Base-by-base conservation (phyloP, 2,329 filamentous ascomycete genomes). In the Phoma herbarum region DNA sequence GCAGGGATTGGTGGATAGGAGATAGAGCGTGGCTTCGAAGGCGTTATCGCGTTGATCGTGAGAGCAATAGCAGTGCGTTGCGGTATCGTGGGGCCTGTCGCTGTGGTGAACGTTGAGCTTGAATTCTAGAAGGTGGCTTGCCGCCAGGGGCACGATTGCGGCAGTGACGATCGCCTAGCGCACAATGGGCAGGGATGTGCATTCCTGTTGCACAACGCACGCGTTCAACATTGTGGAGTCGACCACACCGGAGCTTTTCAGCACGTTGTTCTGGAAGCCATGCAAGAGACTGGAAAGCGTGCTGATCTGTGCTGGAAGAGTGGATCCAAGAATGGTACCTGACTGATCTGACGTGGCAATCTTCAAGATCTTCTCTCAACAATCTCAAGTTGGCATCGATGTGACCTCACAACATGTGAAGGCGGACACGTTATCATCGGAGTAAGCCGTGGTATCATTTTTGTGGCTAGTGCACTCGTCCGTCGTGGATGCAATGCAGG, bases 111-210 rank as follows among this genome's bases (percentile, higher is more conserved):
- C 58, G 43, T 57, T 52, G 57, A 63, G 46, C 61, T 63, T 48
- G 59, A 49, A 64, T 60, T 65, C 61, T 61, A 62, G 56, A 62
- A 63, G 68, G 50, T 59, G 56, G 56, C 56, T 69, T 67, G 72
- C 63, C 64, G 68, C 65, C 69, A 68, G 66, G 67, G 66, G 68
- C 63, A 61, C 60, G 60, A 69, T 64, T 64, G 54, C 63, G 63
- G 49, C 62, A 66, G 59, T 58, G 67, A 68, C 59, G 54, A 62
- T 59, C 60, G 57, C 67, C 56, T 71, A 70, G 59, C 35, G 52
- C 54, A 51, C 7, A 41, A 61, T 48, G 62, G 62, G 59, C 61
- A 65, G 48, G 50, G 62, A 64, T 61, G 39, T 59, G 47, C 65
- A 66, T 61, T 47, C 46, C 35, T 12, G 22, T 20, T 54, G 50